phyloP scores from a whole-genome alignment of 768 basidiomycete species.

The Naganishia vaughanmartiniae region DNA sequence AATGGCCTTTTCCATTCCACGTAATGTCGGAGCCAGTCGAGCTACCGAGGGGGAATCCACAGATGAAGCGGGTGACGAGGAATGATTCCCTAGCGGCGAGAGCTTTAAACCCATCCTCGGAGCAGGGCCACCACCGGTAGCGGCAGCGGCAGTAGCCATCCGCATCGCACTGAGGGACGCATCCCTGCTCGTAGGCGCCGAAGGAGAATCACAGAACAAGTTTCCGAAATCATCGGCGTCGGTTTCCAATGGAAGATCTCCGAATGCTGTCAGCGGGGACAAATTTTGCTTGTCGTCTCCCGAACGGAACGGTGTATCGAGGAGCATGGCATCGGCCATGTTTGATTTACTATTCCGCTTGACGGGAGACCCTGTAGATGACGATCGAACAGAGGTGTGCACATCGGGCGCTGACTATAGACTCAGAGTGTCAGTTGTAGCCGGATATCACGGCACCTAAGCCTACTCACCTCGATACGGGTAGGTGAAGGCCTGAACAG shows the following conservation, averaged over 20 bases:
- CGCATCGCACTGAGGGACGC: conserved; percentile 16
- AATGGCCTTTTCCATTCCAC: conserved; percentile 39
- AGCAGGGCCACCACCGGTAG: conserved; percentile 36
- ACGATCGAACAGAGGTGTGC: conserved; percentile 12
- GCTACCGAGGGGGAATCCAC: conserved; percentile 47
- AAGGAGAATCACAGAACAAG: conserved; percentile 49
- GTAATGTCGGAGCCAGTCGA: conserved; percentile 35
- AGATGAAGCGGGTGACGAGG: conserved; percentile 45
- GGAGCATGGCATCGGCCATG: conserved; percentile 40
- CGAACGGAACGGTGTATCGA: conserved; percentile 41
- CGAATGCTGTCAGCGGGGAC: conserved; percentile 17
- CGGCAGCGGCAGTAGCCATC: conserved; percentile 16
- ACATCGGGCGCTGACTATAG: conserved; percentile 38
- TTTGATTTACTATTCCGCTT: conserved; percentile 24
- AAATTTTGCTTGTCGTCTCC: not conserved
- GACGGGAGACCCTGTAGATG: conserved; percentile 29
- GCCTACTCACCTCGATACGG: conserved; percentile 41
- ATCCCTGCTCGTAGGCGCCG: conserved; percentile 29
- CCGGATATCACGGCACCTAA: not conserved
- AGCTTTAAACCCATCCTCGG: not conserved
- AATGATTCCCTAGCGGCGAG: not conserved
- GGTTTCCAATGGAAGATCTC: conserved; percentile 32
- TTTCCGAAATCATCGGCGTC: conserved; percentile 44
- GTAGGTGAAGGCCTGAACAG: conserved; percentile 37
- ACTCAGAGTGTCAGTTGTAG: conserved; percentile 17